Conservation (phyloP, 352 stramenopile species). For the Thraustotheca clavata region DNA sequence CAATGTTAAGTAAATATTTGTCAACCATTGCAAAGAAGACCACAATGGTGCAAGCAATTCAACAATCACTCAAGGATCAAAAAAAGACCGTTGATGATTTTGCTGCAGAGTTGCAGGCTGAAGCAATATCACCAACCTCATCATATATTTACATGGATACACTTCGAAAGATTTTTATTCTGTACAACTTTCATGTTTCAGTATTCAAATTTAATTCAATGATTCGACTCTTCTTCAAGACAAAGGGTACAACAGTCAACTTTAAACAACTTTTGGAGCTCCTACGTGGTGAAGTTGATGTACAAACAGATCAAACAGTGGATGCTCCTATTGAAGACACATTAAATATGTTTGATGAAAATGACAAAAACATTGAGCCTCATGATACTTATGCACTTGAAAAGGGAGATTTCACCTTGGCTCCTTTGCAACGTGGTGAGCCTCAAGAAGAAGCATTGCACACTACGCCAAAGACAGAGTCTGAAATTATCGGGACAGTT, state of each 20-base stretch:
- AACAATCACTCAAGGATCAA: not conserved
- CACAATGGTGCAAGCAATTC: not conserved
- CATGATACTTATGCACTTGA: too few species aligned
- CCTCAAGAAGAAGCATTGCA: too few species aligned
- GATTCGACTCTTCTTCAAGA: conserved; percentile 14
- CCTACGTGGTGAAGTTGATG: conserved; percentile 2
- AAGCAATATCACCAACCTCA: conserved; percentile 3
- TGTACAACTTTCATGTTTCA: conserved; percentile 11
- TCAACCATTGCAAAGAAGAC: conserved; percentile 15
- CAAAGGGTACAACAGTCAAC: conserved; percentile 7
- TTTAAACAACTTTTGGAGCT: conserved; percentile 7
- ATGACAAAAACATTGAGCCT: too few species aligned
- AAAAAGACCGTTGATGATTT: conserved; percentile 8
- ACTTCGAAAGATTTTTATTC: not conserved
- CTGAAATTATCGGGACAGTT: too few species aligned
- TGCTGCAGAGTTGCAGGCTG: not conserved
- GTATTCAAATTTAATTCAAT: conserved; percentile 14
- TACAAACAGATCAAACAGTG: conserved; percentile 12
- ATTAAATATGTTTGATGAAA: not conserved
- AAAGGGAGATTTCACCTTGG: too few species aligned
- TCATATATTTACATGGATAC: conserved; percentile 15
- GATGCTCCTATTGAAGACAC: not conserved
- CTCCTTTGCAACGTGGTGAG: too few species aligned
- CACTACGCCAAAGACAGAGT: too few species aligned
- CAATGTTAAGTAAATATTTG: conserved; percentile 2